These are phyloP conservation scores for Colletotrichum limetticola DNA, from an alignment of 2,329 filamentous ascomycete genomes.

Conservation along the genomic window DNA sequence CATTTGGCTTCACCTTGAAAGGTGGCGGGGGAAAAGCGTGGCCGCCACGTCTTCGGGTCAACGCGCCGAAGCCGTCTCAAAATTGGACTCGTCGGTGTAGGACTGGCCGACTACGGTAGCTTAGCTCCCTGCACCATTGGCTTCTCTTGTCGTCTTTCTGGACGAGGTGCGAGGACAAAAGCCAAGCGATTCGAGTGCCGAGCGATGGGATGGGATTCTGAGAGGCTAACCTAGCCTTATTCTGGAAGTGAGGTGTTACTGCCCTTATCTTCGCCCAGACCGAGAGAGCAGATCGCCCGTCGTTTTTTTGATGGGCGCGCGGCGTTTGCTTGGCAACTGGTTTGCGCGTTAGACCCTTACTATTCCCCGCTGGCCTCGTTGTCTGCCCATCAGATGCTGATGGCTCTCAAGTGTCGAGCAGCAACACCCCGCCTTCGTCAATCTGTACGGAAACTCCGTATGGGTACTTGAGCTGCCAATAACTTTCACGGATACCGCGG, in stretches of 20 bases:
- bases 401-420: not conserved
- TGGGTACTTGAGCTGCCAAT: not conserved
- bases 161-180: too few relatives aligned
- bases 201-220: not conserved
- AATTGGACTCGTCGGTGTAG: constrained; percentile 3
- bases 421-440: not conserved
- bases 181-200: constrained; percentile 23
- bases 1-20: not conserved
- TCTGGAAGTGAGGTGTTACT: constrained; percentile 9
- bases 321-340: constrained; percentile 22
- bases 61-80: not conserved
- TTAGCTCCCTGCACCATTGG: constrained; percentile 6
- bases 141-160: not conserved
- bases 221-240: constrained; percentile 5
- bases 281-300: constrained; percentile 11
- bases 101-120: not conserved
- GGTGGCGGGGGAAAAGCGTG: not conserved
- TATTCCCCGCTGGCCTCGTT: constrained; percentile 4
- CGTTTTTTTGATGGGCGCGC: not conserved
- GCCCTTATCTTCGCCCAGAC: constrained; percentile 13
- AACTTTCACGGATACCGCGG: constrained; percentile 10
- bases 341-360: not conserved
- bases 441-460: not conserved
- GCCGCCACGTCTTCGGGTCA: not conserved
- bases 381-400: not conserved